Percentiles rank a stretch among this genome's conserved stretches.
These are phyloP conservation scores for Urostyla sp. DNA, from an alignment of 73 alveolate genomes.

Conservation along the genomic window DNA sequence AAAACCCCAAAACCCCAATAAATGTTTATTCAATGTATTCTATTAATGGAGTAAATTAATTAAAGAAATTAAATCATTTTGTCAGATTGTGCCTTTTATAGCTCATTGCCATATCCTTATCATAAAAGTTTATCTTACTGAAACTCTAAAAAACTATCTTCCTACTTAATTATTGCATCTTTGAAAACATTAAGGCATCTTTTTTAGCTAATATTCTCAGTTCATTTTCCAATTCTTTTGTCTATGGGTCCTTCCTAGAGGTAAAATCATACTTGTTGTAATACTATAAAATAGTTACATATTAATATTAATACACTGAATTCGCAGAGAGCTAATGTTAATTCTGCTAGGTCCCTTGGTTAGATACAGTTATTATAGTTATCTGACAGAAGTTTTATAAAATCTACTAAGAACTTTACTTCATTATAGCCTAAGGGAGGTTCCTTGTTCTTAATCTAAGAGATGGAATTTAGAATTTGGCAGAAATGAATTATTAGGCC, in stretches of 20 bases:
- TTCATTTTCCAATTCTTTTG: constrained; percentile 2
- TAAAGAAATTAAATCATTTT: no score
- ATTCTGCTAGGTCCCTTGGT: constrained; percentile 23
- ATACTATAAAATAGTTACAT: not conserved
- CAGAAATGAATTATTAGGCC: not conserved
- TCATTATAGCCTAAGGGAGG: not conserved
- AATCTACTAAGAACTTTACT: not conserved
- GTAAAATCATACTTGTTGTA: not conserved
- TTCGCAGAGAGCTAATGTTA: not conserved
- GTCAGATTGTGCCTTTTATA: no score
- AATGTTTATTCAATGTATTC: no score
- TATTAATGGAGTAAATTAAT: no score
- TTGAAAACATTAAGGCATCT: not conserved
- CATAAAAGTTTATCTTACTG: constrained; percentile 4
- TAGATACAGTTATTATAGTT: not conserved
- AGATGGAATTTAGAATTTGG: not conserved
- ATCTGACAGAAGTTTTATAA: not conserved
- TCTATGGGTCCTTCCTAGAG: not conserved
- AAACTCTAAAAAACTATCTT: not conserved
- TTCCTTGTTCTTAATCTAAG: not conserved
- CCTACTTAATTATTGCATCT: not conserved
- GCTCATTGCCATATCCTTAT: no score
- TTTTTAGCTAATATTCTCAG: constrained; percentile 7
- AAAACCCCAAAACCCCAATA: no score
- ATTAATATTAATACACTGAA: not conserved